These are phyloP conservation scores for Coemansia sp. DNA, from an alignment of 192 early-diverging fungal species.

Conservation along the genomic window DNA sequence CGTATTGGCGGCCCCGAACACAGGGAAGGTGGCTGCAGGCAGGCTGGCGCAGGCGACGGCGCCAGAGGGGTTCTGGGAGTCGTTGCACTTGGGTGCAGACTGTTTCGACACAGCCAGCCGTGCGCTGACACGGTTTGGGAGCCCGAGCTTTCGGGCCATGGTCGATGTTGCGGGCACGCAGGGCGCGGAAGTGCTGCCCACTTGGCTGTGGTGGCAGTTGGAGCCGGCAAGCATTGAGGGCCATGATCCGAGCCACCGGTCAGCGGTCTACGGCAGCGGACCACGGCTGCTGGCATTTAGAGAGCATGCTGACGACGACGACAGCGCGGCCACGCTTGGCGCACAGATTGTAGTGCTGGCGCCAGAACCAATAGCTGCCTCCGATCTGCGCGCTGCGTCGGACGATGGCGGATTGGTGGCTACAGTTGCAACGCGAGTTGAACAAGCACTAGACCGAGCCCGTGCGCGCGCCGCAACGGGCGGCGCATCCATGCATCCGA, in stretches of 20 bases:
- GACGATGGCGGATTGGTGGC: background rate
- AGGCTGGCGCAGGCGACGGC: background rate
- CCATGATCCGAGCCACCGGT: background rate
- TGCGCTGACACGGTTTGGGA: constrained; percentile 15
- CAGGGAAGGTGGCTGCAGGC: background rate
- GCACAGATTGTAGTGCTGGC: constrained; percentile 24
- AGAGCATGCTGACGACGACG: constrained; percentile 1
- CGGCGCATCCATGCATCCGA: background rate
- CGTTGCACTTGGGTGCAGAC: constrained; percentile 30
- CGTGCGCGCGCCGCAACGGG: background rate
- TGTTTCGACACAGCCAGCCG: constrained; percentile 18
- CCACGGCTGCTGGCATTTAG: constrained; percentile 11
- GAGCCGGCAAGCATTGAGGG: constrained; percentile 18
- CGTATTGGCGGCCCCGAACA: background rate
- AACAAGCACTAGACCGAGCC: constrained; percentile 4
- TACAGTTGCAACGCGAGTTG: constrained; percentile 2
- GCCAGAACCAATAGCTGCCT: constrained; percentile 11
- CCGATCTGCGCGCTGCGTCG: constrained; percentile 4
- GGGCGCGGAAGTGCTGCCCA: constrained; percentile 18
- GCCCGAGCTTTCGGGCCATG: constrained; percentile 7
- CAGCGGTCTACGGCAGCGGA: constrained; percentile 4
- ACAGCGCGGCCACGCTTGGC: background rate
- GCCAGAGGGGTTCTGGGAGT: constrained; percentile 43
- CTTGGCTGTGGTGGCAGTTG: constrained; percentile 51
- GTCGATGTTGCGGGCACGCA: constrained; percentile 16